A percentile compares a stretch with the other conserved stretches of the same genome.
Evolutionary conservation across 768 basidiomycete genomes (phyloP).

Genomic region (Collybia mongolica): DNA sequence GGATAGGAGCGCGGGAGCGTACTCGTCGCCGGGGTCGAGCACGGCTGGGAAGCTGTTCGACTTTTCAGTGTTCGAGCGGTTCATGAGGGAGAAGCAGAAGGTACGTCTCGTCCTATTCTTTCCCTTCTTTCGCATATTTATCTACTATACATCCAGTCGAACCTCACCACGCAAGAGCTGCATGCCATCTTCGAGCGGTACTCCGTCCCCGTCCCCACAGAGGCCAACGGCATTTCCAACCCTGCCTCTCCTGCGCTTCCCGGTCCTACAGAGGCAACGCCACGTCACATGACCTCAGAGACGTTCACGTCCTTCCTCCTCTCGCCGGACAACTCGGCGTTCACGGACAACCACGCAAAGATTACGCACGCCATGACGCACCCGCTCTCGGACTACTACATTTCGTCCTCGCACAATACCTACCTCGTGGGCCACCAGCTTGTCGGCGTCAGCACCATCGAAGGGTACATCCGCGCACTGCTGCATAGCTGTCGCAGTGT

Average conservation of each 20-base stretch:
- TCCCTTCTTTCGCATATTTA: neutral
- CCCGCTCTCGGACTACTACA: constrained; percentile 84
- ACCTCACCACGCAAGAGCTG: constrained; percentile 4
- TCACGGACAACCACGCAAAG: constrained; percentile 37
- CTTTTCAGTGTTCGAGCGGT: constrained; percentile 39
- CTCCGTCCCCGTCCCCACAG: neutral
- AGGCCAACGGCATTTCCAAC: neutral
- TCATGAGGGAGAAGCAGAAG: constrained; percentile 44
- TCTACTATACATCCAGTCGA: constrained; percentile 1
- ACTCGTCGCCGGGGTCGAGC: neutral
- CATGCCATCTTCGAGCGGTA: constrained; percentile 11
- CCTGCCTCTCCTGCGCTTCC: too few species aligned
- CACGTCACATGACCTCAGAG: constrained; percentile 44
- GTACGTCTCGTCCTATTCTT: constrained; percentile 20
- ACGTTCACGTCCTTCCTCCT: constrained; percentile 78
- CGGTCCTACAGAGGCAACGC: too few species aligned
- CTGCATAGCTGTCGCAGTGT: constrained; percentile 92
- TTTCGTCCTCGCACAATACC: constrained; percentile 92
- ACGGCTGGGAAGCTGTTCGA: constrained; percentile 35
- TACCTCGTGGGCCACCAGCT: constrained; percentile 87
- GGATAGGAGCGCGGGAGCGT: too few species aligned
- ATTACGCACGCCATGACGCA: constrained; percentile 85
- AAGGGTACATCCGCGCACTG: constrained; percentile 90
- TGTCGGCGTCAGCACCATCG: constrained; percentile 85
- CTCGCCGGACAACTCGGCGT: constrained; percentile 70